Evolutionary conservation across 768 basidiomycete species (phyloP).

Genomic region (Auriscalpium vulgare): DNA sequence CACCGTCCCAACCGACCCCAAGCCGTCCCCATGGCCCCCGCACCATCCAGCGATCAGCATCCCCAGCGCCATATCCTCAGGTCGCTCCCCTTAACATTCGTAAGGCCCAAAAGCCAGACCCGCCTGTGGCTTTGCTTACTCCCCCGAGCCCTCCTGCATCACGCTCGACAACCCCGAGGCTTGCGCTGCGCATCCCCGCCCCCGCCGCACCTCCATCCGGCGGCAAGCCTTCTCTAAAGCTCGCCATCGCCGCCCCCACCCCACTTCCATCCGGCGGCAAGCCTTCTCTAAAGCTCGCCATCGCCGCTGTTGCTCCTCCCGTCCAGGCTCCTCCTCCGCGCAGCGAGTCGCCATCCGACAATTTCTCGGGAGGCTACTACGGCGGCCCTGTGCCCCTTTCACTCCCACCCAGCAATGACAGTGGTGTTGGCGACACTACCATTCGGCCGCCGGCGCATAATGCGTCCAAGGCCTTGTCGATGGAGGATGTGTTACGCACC

Average conservation of each 20-base stretch:
- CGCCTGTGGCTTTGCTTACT: slow-evolving; percentile 1
- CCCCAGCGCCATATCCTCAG: slow-evolving; percentile 28
- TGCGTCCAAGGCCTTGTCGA: slow-evolving; percentile 12
- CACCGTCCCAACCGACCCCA: slow-evolving; percentile 19
- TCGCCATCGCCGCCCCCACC: slow-evolving; percentile 9
- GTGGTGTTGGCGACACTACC: slow-evolving; percentile 33
- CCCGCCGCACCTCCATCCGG: slow-evolving; percentile 5
- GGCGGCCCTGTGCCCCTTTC: slow-evolving; percentile 14
- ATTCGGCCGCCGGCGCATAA: slow-evolving; percentile 28
- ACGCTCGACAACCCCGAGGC: slow-evolving; percentile 19
- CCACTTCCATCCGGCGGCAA: slow-evolving; percentile 10
- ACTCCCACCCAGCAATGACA: slow-evolving; percentile 12
- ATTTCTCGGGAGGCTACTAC: slow-evolving; percentile 14
- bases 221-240: slow-evolving; percentile 16
- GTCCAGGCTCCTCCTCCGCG: not conserved
- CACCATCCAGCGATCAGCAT: slow-evolving; percentile 32
- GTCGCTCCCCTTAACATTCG: slow-evolving; percentile 35
- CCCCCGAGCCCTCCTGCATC: slow-evolving; percentile 16
- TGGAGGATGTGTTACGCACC: slow-evolving; percentile 18
- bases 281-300: slow-evolving; percentile 15
- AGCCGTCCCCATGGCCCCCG: slow-evolving; percentile 48
- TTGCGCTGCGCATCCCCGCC: slow-evolving; percentile 26
- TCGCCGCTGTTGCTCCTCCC: not conserved
- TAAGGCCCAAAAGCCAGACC: slow-evolving; percentile 21
- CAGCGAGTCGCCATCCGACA: not conserved